phyloP scores from a whole-genome alignment of 441 rosid genomes.

The Erodium texanum region DNA sequence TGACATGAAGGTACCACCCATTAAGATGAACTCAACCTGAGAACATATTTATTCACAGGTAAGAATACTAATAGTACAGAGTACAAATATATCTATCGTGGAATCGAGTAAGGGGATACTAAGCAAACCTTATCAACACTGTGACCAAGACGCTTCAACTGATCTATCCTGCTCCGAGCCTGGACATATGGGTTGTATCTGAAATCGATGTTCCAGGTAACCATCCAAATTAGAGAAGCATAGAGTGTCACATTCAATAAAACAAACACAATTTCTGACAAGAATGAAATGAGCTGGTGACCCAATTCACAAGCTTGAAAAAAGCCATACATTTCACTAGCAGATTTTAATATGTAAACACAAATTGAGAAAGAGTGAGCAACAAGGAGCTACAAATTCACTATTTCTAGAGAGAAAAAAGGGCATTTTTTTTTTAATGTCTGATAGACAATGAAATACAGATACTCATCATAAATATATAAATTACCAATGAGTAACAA shows the following conservation, averaged over 20 bases:
- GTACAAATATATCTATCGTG: background rate
- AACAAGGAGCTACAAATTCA: background rate
- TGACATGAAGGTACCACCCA: conserved; percentile 99
- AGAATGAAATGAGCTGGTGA: background rate
- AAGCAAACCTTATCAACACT: conserved; percentile 84
- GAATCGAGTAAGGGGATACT: background rate
- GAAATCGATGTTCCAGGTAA: conserved; percentile 13
- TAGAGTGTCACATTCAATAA: background rate
- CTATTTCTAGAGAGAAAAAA: background rate
- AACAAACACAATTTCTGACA: background rate
- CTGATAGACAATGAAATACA: background rate
- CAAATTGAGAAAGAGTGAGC: background rate
- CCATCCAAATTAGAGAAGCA: background rate
- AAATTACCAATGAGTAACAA: background rate
- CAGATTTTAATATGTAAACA: background rate
- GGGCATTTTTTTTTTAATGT: background rate
- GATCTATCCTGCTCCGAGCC: conserved; percentile 96
- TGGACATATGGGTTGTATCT: conserved; percentile 97
- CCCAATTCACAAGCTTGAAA: background rate
- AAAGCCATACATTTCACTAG: background rate
- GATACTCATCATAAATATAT: background rate
- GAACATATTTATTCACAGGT: conserved; percentile 14
- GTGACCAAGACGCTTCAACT: conserved; percentile 96
- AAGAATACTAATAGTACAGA: background rate
- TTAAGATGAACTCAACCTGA: conserved; percentile 95